Evolutionary conservation across 495 filamentous ascomycete genomes (phyloP).

Genomic region (Entonaema liquescens): DNA sequence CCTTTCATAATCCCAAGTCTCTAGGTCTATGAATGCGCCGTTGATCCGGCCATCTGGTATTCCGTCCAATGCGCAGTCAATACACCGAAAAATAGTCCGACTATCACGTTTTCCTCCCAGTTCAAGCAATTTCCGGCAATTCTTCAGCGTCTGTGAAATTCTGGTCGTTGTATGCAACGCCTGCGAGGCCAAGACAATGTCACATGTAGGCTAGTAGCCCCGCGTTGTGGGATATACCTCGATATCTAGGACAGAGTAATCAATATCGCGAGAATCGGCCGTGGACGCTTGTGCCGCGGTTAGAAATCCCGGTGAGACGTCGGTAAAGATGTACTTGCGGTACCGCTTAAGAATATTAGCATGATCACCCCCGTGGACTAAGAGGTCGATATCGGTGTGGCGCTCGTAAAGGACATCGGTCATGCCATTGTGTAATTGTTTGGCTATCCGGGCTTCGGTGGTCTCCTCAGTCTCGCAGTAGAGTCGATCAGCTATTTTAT

Average conservation of each 20-base stretch:
- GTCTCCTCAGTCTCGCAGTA: neutral
- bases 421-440: slow-evolving; percentile 41
- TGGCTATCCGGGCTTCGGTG: neutral
- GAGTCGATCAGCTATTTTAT: neutral
- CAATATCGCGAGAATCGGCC: slow-evolving; percentile 33
- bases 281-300: slow-evolving; percentile 49
- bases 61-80: slow-evolving; percentile 50
- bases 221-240: slow-evolving; percentile 54
- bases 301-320: slow-evolving; percentile 60
- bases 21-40: slow-evolving; percentile 45
- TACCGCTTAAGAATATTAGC: slow-evolving; percentile 42
- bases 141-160: slow-evolving; percentile 50
- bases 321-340: slow-evolving; percentile 54
- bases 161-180: slow-evolving; percentile 58
- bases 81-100: slow-evolving; percentile 26
- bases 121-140: slow-evolving; percentile 57
- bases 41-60: slow-evolving; percentile 46
- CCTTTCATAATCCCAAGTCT: slow-evolving; percentile 49
- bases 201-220: slow-evolving; percentile 56
- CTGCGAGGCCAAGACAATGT: slow-evolving; percentile 57
- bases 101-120: slow-evolving; percentile 40
- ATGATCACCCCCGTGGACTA: slow-evolving; percentile 43
- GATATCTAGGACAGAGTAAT: slow-evolving; percentile 49
- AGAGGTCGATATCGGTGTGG: slow-evolving; percentile 51
- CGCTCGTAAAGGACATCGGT: slow-evolving; percentile 48